phyloP scores from a whole-genome alignment of 257 asterid species.

The Rehmannia glutinosa region DNA sequence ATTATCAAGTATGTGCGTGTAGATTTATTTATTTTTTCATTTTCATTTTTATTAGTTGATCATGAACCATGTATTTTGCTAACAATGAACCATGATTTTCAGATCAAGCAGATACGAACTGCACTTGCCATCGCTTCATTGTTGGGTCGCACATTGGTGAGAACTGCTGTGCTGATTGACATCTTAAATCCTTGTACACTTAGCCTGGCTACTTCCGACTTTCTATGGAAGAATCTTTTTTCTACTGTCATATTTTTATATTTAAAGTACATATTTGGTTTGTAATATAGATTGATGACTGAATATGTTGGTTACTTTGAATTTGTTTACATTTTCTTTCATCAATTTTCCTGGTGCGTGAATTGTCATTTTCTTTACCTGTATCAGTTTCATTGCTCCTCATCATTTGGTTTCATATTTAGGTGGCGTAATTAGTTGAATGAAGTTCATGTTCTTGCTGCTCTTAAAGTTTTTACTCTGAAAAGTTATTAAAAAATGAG shows the following conservation, averaged over 20 bases:
- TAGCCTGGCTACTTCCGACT: neutral
- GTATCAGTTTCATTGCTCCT: neutral
- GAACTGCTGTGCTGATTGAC: slow-evolving; percentile 24
- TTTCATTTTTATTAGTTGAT: slow-evolving; percentile 1
- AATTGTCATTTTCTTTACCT: neutral
- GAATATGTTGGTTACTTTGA: neutral
- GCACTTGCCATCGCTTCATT: slow-evolving; percentile 92
- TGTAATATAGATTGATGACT: neutral
- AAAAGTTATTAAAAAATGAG: neutral
- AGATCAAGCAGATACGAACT: slow-evolving; percentile 94
- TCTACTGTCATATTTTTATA: neutral
- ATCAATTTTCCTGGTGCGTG: neutral
- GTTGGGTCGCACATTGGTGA: slow-evolving; percentile 90
- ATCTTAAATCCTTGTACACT: slow-evolving; percentile 1
- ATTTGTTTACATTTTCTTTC: neutral
- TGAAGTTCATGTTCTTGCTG: neutral
- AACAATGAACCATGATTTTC: slow-evolving; percentile 26
- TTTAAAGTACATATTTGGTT: neutral
- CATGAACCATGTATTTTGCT: slow-evolving; percentile 15
- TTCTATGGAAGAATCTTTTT: neutral
- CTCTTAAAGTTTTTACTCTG: neutral
- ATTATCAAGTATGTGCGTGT: slow-evolving; percentile 76
- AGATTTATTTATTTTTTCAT: neutral
- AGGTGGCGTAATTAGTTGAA: neutral
- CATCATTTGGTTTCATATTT: neutral